Evolutionary conservation across 1,284 basidiomycete genomes (phyloP).

Genomic region (Microbotryum scabiosae): DNA sequence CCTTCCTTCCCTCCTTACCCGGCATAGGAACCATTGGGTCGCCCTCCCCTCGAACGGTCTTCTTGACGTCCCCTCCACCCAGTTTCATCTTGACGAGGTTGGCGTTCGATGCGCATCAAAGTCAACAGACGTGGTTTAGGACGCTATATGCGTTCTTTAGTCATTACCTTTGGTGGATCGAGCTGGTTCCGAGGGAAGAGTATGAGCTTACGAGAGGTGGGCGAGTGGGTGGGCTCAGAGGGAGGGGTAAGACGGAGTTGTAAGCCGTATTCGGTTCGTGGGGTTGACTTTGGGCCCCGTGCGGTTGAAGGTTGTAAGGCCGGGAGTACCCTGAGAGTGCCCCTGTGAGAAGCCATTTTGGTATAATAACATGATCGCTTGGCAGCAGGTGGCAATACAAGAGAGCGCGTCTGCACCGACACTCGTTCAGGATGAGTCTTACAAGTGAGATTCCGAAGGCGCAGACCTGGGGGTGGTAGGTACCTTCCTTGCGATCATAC

Average conservation of each 20-base stretch:
- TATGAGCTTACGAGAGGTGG: too few species aligned
- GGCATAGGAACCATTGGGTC: background rate
- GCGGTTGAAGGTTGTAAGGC: too few species aligned
- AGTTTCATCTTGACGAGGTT: slow-evolving; percentile 36
- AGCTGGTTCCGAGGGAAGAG: slow-evolving; percentile 45
- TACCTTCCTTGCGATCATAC: too few species aligned
- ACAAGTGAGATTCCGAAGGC: too few species aligned
- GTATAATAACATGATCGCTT: too few species aligned
- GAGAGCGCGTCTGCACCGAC: too few species aligned
- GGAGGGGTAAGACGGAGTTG: background rate
- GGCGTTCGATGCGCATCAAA: slow-evolving; percentile 66
- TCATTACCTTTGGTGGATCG: slow-evolving; percentile 86
- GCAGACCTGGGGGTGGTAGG: too few species aligned
- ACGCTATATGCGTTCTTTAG: slow-evolving; percentile 76
- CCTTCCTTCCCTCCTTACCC: slow-evolving; percentile 51
- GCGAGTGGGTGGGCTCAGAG: too few species aligned
- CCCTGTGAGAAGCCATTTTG: too few species aligned
- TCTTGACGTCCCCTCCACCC: slow-evolving; percentile 20
- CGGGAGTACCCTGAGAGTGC: too few species aligned
- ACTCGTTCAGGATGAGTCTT: too few species aligned
- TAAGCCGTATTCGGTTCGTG: background rate
- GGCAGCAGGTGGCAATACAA: too few species aligned
- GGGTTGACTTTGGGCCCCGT: background rate
- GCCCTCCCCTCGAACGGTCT: slow-evolving; percentile 6
- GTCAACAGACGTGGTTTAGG: slow-evolving; percentile 83